A percentile compares a stretch with the other conserved stretches of the same genome.
These are phyloP conservation scores for Periglandula ipomoeae DNA, from an alignment of 2,329 filamentous ascomycete species.

Conservation along the genomic window DNA sequence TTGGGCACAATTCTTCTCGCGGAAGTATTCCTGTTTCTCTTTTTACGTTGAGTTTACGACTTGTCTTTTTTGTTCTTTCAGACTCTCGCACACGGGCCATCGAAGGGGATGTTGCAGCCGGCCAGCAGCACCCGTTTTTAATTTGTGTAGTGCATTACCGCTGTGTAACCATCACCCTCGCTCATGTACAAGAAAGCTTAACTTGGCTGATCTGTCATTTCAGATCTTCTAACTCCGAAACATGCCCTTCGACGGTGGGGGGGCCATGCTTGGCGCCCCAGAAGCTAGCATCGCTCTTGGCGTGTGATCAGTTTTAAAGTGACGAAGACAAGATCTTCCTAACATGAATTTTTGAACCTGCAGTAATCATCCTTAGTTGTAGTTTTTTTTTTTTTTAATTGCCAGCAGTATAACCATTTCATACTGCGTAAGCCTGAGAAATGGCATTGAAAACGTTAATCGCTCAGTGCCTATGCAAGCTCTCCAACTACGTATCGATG, in stretches of 20 bases:
- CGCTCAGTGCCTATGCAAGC: neutral
- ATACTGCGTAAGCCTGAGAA: too few species aligned
- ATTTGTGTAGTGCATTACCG: too few species aligned
- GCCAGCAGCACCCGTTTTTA: too few species aligned
- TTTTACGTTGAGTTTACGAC: neutral
- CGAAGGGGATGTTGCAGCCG: too few species aligned
- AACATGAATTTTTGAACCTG: too few species aligned
- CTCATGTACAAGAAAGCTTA: neutral
- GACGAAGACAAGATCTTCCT: too few species aligned
- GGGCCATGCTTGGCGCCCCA: neutral
- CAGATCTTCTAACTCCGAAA: neutral
- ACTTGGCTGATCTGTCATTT: neutral
- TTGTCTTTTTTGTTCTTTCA: neutral
- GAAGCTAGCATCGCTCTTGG: neutral
- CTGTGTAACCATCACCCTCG: too few species aligned
- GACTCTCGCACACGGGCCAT: neutral
- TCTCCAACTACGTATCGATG: neutral
- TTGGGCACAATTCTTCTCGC: neutral
- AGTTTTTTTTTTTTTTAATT: too few species aligned
- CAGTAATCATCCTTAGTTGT: too few species aligned
- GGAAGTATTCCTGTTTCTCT: neutral
- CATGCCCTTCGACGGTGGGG: neutral
- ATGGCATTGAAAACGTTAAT: neutral
- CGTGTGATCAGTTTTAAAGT: too few species aligned
- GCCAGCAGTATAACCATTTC: too few species aligned